Conservation (phyloP, 768 basidiomycete genomes). For the Rhodotorula graminis region DNA sequence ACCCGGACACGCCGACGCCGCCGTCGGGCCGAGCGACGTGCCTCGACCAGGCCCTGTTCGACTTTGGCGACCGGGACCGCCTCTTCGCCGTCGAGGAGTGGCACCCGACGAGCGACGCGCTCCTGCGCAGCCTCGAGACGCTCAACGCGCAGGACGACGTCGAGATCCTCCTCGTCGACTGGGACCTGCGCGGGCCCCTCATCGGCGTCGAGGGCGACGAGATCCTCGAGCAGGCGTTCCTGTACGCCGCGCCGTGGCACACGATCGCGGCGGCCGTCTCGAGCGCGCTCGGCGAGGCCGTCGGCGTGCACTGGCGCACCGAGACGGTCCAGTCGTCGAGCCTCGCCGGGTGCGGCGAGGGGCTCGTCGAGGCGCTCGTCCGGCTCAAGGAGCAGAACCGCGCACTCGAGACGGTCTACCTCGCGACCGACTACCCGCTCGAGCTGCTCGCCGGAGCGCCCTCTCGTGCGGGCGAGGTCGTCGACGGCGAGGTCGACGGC, state of each 20-base stretch:
- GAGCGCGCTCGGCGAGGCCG: background rate
- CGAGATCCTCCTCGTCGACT: slow-evolving; percentile 22
- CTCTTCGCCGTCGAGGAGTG: background rate
- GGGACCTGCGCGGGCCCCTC: slow-evolving; percentile 16
- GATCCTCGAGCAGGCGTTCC: background rate
- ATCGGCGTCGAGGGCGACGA: background rate
- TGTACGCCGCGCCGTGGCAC: background rate
- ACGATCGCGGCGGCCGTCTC: background rate
- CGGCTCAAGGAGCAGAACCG: background rate
- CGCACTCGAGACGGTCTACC: background rate
- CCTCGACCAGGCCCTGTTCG: background rate
- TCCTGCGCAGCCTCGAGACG: background rate
- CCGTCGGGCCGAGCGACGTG: background rate
- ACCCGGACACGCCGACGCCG: background rate
- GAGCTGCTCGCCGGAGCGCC: slow-evolving; percentile 1
- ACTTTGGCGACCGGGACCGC: background rate
- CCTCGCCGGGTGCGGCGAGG: background rate
- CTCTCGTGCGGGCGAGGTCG: background rate
- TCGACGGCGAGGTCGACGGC: no score
- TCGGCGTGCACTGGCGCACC: slow-evolving; percentile 22
- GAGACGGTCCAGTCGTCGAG: background rate
- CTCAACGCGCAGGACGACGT: background rate
- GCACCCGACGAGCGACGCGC: accelerated
- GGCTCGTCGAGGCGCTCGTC: background rate
- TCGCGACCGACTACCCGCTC: slow-evolving; percentile 23